Conservation (phyloP, 116 monocot genomes). For the Zostera marina region DNA sequence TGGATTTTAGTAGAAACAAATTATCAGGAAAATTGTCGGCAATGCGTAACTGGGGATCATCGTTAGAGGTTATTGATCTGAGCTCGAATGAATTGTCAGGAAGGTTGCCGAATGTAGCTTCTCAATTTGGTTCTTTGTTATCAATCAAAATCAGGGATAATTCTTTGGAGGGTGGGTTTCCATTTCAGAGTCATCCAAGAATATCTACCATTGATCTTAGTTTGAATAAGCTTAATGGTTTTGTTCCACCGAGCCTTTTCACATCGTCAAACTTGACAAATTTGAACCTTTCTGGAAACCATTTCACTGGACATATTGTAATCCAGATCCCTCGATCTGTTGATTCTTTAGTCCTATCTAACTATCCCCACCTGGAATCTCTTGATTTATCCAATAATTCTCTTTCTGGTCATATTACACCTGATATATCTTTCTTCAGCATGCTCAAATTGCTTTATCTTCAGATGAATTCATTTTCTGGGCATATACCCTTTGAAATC, state of each 20-base stretch:
- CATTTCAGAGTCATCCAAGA: constrained; percentile 45
- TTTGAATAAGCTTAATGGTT: constrained; percentile 54
- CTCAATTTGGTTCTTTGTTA: constrained; percentile 31
- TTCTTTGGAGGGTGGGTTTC: constrained; percentile 46
- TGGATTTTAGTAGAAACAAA: constrained; percentile 65
- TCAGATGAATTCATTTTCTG: constrained; percentile 47
- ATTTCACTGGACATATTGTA: constrained; percentile 47
- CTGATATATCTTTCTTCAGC: constrained; percentile 48
- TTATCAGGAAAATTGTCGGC: constrained; percentile 43
- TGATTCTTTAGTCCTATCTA: constrained; percentile 41
- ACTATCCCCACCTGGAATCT: constrained; percentile 35
- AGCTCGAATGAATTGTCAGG: constrained; percentile 80
- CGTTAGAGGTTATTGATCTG: constrained; percentile 48
- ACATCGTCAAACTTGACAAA: constrained; percentile 42
- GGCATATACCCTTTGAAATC: constrained; percentile 65
- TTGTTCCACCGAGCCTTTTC: constrained; percentile 43
- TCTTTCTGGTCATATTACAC: constrained; percentile 53
- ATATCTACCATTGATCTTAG: constrained; percentile 67
- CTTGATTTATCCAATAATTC: constrained; percentile 74
- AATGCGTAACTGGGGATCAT: constrained; percentile 46
- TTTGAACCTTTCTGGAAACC: constrained; percentile 77
- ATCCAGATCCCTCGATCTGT: constrained; percentile 41
- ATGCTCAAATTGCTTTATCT: constrained; percentile 53
- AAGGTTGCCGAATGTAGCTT: constrained; percentile 26
- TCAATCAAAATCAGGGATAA: constrained; percentile 54